Evolutionary conservation across 495 filamentous ascomycete species (phyloP).

Genomic region (Ramalina peruviana): DNA sequence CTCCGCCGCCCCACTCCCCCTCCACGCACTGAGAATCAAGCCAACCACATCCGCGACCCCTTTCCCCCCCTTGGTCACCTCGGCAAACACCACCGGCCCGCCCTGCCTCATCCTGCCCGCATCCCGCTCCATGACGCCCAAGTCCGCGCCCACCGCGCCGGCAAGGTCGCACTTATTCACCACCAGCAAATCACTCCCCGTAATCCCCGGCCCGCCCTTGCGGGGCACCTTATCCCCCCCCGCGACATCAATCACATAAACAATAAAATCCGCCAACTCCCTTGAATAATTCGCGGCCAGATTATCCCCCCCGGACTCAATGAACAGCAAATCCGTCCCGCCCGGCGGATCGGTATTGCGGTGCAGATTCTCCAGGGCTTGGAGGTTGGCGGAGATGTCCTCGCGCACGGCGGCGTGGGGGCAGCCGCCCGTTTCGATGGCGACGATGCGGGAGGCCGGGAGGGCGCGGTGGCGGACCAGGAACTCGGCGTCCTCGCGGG

Average conservation of each 20-base stretch:
- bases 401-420: constrained; percentile 96
- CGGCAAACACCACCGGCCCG: constrained; percentile 90
- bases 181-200: constrained; percentile 79
- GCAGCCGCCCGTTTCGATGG: constrained; percentile 96
- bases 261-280: constrained; percentile 90
- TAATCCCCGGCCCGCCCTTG: constrained; percentile 95
- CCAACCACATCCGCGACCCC: constrained; percentile 74
- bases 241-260: constrained; percentile 95
- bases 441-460: constrained; percentile 66
- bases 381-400: constrained; percentile 88
- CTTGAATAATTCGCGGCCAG: constrained; percentile 90
- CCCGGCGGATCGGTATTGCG: constrained; percentile 36
- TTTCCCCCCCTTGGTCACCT: constrained; percentile 75
- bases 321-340: constrained; percentile 59
- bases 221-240: constrained; percentile 96
- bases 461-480: constrained; percentile 76
- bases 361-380: constrained; percentile 80
- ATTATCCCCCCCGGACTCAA: constrained; percentile 92
- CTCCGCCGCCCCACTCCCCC: constrained; percentile 62
- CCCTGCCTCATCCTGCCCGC: constrained; percentile 89
- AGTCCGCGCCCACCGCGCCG: constrained; percentile 78
- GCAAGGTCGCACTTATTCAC: constrained; percentile 97
- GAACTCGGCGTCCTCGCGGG: constrained; percentile 91
- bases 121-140: constrained; percentile 91
- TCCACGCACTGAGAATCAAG: constrained; percentile 87